A percentile compares a stretch with the other conserved stretches of the same genome.
Conservation (phyloP, 2,329 filamentous ascomycete genomes). For the Myriosclerotinia scirpicola region DNA sequence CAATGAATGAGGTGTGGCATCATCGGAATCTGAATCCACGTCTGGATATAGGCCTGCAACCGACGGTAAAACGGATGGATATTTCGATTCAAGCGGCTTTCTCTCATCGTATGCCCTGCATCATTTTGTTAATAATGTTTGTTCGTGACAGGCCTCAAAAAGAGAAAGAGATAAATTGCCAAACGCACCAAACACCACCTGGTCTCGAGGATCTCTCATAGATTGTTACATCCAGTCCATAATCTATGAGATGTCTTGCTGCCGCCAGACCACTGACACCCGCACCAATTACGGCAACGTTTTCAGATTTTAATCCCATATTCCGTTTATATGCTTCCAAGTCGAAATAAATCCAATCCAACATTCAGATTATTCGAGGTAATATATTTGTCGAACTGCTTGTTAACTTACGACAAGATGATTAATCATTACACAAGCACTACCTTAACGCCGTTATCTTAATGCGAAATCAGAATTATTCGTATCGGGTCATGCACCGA, state of each 20-base stretch:
- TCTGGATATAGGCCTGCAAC: constrained; percentile 27
- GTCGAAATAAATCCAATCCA: constrained; percentile 15
- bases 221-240: constrained; percentile 51
- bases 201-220: constrained; percentile 53
- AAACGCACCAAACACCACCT: constrained; percentile 54
- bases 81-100: constrained; percentile 30
- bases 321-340: constrained; percentile 11
- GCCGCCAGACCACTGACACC: constrained; percentile 51
- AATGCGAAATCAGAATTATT: neutral
- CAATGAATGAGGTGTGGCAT: neutral
- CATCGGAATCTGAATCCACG: constrained; percentile 10
- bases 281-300: constrained; percentile 52
- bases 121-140: neutral
- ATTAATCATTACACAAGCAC: neutral
- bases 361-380: neutral
- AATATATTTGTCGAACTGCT: neutral
- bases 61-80: constrained; percentile 33
- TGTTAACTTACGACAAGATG: neutral
- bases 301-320: neutral
- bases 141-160: neutral
- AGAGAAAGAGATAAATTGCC: neutral
- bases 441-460: constrained; percentile 1
- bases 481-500: neutral
- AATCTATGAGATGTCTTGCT: constrained; percentile 48
- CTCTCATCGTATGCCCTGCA: constrained; percentile 35